Evolutionary conservation across 108 stramenopile species (phyloP), one percentile per base, ranked within the genome.

Genomic region (Conticribra weissflogii): DNA sequence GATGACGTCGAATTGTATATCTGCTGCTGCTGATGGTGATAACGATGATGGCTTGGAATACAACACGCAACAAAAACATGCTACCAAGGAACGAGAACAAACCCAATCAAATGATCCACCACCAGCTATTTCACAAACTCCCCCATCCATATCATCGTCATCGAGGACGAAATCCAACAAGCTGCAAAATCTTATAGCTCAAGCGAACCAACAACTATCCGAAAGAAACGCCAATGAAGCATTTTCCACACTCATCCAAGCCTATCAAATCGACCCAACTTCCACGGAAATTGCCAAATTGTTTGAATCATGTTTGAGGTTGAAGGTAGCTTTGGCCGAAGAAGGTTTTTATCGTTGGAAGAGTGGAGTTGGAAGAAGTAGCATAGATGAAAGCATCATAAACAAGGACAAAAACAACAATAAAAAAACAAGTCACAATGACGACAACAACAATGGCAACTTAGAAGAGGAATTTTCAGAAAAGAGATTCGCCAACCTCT

Each of bases 201-300:
- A 28, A 17, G 62, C 48, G 5, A 1, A 48, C 29, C 45, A 36
- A 31, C 18, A 52, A 0, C 12, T 65, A 34, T 65, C 63, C 0
- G 51, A 70, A 45, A 45, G 49, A 17, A 60, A 81, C 54, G 51
- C 71, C 5, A 51, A 77, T 29, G 66, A 19, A 18, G 88, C 88
- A 22, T 72, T 79, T 56, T 75, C 33, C 8, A 84, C 78, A 71
- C 86, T 89, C 0, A 80, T 72, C 31, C 56, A 65, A 52, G 83
- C 85, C 15, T 77, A 57, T 22, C 73, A 66, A n/a, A 62, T 81
- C 14, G 78, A 78, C 46, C 69, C 85, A 7, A 83, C 76, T 52
- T 91, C 89, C 9, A 82, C 89, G 14, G 77, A 82, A 62, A 86
- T 90, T 8, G 84, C 78, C 2, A 83, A 75, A 41, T 86, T 78